Percentiles rank a stretch among this genome's conserved stretches.
These are phyloP conservation scores for Boletus sp. DNA, from an alignment of 768 basidiomycete genomes.

Conservation along the genomic window DNA sequence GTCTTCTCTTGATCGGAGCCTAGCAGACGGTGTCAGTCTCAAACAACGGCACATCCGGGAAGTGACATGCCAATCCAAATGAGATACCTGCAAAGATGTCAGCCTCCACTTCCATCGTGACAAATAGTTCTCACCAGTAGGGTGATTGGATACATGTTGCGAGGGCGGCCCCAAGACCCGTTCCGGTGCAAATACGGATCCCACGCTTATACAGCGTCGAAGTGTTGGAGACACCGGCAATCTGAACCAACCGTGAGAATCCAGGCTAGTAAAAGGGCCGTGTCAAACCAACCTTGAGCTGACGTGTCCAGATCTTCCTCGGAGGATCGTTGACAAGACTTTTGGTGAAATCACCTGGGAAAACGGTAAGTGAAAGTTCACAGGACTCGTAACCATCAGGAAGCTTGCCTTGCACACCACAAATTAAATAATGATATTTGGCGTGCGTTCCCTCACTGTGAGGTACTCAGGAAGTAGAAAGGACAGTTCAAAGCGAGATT, in stretches of 20 bases:
- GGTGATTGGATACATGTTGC: conserved; percentile 77
- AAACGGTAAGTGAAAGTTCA: not conserved
- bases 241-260: conserved; percentile 37
- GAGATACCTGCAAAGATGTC: conserved; percentile 52
- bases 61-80: conserved; percentile 65
- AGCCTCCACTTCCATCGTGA: not conserved
- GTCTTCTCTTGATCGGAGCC: conserved; percentile 83
- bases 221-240: conserved; percentile 78
- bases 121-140: conserved; percentile 48
- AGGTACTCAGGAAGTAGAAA: conserved; percentile 10
- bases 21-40: conserved; percentile 25
- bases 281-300: conserved; percentile 56
- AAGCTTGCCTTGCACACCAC: conserved; percentile 62
- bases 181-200: conserved; percentile 79
- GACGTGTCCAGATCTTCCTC: conserved; percentile 70
- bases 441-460: conserved; percentile 66
- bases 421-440: conserved; percentile 77
- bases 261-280: not conserved
- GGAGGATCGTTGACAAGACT: conserved; percentile 69
- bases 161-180: conserved; percentile 75
- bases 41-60: not conserved
- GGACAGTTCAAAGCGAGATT: not conserved
- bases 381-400: not conserved
- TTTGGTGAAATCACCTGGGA: conserved; percentile 67
- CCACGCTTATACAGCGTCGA: conserved; percentile 77